phyloP scores from a whole-genome alignment of 202 grass and related monocot genomes.

The Bolboschoenoplectus hybrid region DNA sequence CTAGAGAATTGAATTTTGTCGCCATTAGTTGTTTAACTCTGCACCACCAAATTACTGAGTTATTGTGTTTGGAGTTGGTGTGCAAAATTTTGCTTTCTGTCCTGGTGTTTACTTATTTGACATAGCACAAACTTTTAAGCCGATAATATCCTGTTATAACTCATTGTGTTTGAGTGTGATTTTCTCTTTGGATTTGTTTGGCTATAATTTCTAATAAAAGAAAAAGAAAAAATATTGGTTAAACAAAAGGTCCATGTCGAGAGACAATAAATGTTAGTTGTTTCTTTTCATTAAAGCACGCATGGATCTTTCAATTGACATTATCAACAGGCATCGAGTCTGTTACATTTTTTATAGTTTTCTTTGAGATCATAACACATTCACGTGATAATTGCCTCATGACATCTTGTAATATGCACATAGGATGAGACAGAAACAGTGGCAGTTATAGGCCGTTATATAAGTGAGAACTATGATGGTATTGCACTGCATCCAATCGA shows the following conservation, averaged over 20 bases:
- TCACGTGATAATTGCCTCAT: neutral
- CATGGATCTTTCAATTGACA: conserved; percentile 20
- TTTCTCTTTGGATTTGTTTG: neutral
- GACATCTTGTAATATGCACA: conserved; percentile 31
- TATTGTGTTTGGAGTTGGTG: neutral
- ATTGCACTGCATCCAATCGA: conserved; percentile 94
- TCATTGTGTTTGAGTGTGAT: conserved; percentile 3
- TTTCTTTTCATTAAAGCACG: neutral
- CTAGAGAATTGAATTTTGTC: neutral
- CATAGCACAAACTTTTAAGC: neutral
- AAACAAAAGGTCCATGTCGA: neutral
- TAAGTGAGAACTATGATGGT: conserved; percentile 87
- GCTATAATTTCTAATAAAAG: neutral
- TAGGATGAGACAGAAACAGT: conserved; percentile 84
- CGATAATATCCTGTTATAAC: neutral
- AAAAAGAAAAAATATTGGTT: neutral
- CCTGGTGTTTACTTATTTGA: neutral
- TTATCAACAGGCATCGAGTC: neutral
- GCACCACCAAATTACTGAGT: neutral
- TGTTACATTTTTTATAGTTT: conserved; percentile 11
- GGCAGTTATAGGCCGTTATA: conserved; percentile 89
- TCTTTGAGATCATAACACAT: neutral
- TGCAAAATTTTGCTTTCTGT: conserved; percentile 21
- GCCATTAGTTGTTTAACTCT: neutral
- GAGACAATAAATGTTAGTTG: neutral